Evolutionary conservation across 305 asterid genomes (phyloP), one percentile per base, ranked within the genome.

Genomic region (Fraxinus ornus): DNA sequence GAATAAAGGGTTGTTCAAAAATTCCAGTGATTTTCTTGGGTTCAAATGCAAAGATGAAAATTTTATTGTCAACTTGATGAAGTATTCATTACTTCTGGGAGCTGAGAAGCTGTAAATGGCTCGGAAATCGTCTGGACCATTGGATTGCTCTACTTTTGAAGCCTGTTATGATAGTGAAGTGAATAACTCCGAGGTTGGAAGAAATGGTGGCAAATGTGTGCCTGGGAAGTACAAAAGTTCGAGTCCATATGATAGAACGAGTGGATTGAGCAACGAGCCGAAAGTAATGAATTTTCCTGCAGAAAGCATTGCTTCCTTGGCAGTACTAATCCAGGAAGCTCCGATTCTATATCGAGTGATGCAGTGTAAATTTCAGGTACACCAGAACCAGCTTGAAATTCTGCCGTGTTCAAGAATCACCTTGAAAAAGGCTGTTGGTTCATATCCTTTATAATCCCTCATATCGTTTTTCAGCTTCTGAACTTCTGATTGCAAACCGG

Each of bases 321-420:
- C 90, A 2, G 49, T 80, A 9, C 30, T 78, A n/a, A n/a, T n/a
- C n/a, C n/a, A n/a, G n/a, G n/a, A n/a, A n/a, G n/a, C n/a, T n/a
- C n/a, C n/a, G n/a, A n/a, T n/a, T n/a, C n/a, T n/a, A n/a, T n/a
- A n/a, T n/a, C n/a, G n/a, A 92, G 81, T 3, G 88, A 24, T 12
- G 92, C 98, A 10, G 84, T 62, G 33, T 91, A 93, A 0, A 91
- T 88, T 72, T 93, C 90, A 5, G 98, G 95, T 79, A 88, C 88
- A 2, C 95, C 95, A 2, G 86, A 79, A 2, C 95, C 92, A 0
- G 89, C 71, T 79, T 85, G 83, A 7, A 80, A 76, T 60, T 87
- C 89, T 1, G 94, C 95, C 83, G 93, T 89, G 92, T 80, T 89
- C 95, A 8, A 94, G 82, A 10, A 84, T 78, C 7, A 91, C 91